A percentile compares a stretch with the other conserved stretches of the same genome.
phyloP scores from a whole-genome alignment of 2,329 filamentous ascomycete genomes.

The Colletotrichum sp. region DNA sequence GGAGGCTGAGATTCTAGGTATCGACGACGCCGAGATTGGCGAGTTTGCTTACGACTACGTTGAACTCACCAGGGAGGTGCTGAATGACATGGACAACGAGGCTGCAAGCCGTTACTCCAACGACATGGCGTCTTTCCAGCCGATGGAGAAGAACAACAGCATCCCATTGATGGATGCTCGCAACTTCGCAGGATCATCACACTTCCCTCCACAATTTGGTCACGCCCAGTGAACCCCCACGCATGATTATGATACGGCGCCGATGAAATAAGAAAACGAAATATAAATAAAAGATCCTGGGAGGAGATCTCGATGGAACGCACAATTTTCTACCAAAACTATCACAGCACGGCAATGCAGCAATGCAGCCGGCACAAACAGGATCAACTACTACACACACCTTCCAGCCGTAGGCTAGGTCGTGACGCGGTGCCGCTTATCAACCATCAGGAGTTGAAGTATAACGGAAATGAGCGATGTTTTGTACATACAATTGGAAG shows the following conservation, averaged over 20 bases:
- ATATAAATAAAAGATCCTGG: not conserved
- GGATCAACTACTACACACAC: not conserved
- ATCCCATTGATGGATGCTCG: slow-evolving; percentile 51
- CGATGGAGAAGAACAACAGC: slow-evolving; percentile 51
- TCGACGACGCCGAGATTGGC: slow-evolving; percentile 89
- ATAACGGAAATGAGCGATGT: not conserved
- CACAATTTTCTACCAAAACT: not conserved
- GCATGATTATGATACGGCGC: not conserved
- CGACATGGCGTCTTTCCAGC: slow-evolving; percentile 42
- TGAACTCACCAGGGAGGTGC: slow-evolving; percentile 70
- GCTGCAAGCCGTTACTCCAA: slow-evolving; percentile 47
- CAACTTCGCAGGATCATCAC: slow-evolving; percentile 42
- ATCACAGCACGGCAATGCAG: not conserved
- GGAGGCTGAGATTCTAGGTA: slow-evolving; percentile 82
- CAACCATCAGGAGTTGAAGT: not conserved
- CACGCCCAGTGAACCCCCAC: slow-evolving; percentile 13
- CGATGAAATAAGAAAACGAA: not conserved
- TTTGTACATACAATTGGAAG: not conserved
- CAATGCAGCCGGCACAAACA: slow-evolving; percentile 2
- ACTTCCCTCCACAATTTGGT: slow-evolving; percentile 23
- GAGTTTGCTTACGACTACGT: slow-evolving; percentile 97
- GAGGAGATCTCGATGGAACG: not conserved
- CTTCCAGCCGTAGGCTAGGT: not conserved
- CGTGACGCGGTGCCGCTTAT: not conserved
- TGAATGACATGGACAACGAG: slow-evolving; percentile 51